These are phyloP conservation scores for Lasiosphaeria miniovina DNA, from an alignment of 495 filamentous ascomycete genomes.

Conservation along the genomic window DNA sequence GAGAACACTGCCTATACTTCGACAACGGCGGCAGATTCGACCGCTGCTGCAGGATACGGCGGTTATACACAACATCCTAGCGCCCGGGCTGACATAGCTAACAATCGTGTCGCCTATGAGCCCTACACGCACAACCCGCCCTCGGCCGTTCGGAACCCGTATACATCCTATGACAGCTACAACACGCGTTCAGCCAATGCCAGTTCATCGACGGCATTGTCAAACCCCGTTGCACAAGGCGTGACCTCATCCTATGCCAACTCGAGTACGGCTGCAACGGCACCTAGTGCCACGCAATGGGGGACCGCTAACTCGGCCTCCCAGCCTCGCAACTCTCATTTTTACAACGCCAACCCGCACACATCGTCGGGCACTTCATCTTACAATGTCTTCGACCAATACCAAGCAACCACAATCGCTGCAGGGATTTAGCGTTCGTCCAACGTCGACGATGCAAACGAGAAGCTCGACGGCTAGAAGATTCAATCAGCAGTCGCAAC, in stretches of 20 bases:
- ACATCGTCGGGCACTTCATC: constrained; percentile 9
- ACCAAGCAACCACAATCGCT: constrained; percentile 22
- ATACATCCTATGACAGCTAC: constrained; percentile 26
- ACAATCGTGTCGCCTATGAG: constrained; percentile 23
- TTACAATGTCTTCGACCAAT: constrained; percentile 13
- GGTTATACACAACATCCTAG: constrained; percentile 21
- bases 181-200: constrained; percentile 16
- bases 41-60: constrained; percentile 18
- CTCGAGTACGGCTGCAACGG: constrained; percentile 13
- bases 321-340: constrained; percentile 20
- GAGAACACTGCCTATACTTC: constrained; percentile 13
- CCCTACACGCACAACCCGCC: constrained; percentile 20
- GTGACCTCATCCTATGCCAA: constrained; percentile 21
- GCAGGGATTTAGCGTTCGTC: constrained; percentile 27
- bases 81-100: constrained; percentile 20
- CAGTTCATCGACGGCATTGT: constrained; percentile 13
- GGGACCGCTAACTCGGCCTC: constrained; percentile 14
- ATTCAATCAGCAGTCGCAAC: constrained; percentile 25
- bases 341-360: constrained; percentile 21
- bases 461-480: constrained; percentile 18
- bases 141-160: constrained; percentile 17
- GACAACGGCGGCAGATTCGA: constrained; percentile 11
- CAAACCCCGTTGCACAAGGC: constrained; percentile 19
- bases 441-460: constrained; percentile 17
- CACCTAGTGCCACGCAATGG: constrained; percentile 26